Base-by-base conservation (phyloP, 2,329 filamentous ascomycete genomes). In the Hypoxylon sp. region DNA sequence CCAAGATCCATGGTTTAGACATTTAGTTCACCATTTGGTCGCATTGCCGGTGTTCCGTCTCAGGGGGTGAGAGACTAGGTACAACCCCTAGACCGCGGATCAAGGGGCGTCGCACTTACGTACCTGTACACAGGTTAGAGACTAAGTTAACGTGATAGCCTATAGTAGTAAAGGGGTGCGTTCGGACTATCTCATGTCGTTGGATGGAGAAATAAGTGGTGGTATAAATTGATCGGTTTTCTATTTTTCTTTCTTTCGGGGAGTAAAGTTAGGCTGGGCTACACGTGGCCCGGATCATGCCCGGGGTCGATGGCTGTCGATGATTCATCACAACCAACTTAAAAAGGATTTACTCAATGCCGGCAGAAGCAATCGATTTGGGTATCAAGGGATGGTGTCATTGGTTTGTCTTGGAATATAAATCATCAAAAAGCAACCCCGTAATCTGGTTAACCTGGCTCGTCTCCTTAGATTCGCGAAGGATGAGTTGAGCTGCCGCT, bases 1-100 rank as follows among this genome's bases (percentile, higher is more conserved):
- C 71, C 69, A 87, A 77, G 71, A 85, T 82, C 85, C 85, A 87
- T 20, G 85, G 85, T 37, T 81, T 81, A 40, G 83, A 83, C 81
- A 85, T 84, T 37, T 64, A 20, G 13, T 3, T 48, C 17, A 14
- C 11, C n/a, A 10, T 3, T 17, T 31, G 10, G 46, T 50, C 10
- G n/a, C 25, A 22, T 42, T 35, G 1, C 7, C 6, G 4, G 22
- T 25, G 6, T 25, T 8, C 11, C 25, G 10, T 30, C 44, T 22
- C 14, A 31, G 13, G 20, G 10, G 22, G n/a, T 49, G 6, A 44
- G 30, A 17, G n/a, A 22, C 22, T n/a, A 25, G 25, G 25, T 25
- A 2, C 25, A 27, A 25, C 51, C 13, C 6, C 2, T 50, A 44
- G 13, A 27, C 6, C 13, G 13, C 35, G 13, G 6, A n/a, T 37